Evolutionary conservation across 768 basidiomycete genomes (phyloP), one percentile per base, ranked within the genome.

Genomic region (Leccinum ochraceum): DNA sequence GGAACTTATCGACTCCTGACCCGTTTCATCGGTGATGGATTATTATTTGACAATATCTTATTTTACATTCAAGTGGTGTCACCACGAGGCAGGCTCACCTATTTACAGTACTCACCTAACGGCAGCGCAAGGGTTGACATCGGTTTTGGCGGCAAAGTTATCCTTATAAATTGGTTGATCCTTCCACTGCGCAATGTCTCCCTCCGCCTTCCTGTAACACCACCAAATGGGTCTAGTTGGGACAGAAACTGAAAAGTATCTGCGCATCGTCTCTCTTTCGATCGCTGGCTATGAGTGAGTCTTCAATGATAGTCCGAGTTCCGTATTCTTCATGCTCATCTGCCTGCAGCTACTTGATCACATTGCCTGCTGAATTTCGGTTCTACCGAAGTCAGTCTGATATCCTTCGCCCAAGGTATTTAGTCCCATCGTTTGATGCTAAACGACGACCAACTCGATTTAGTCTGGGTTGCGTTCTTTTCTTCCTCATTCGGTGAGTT

Each of bases 211-310:
- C 37, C 26, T 32, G 22, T 28, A 50, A 7, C 20, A 13, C 26
- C 14, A 42, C 11, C 49, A 46, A 42, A 69, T 69, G 65, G 39
- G 51, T 39, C 53, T n/a, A 17, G 68, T 70, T 11, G 65, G 70
- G 1, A 20, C 60, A 44, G 68, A 67, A 26, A 62, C 74, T 14
- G 70, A 73, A 66, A 66, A 60, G 54, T 76, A 74, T 60, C 59
- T 78, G 55, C 74, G 77, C 36, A 63, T 77, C 54, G 64, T 70
- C 44, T 73, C 78, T 16, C 58, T 78, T 56, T 73, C 78, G 8
- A 72, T 78, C 53, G 76, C 75, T 16, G 66, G 66, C 34, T 78
- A 78, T 57, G 78, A 78, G 77, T 78, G 14, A 52, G 77, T 69
- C 20, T 24, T 16, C 34, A 14, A 36, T 11, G 10, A 8, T 44